Conservation (phyloP, 768 basidiomycete genomes). For the Lentinula raphanica region DNA sequence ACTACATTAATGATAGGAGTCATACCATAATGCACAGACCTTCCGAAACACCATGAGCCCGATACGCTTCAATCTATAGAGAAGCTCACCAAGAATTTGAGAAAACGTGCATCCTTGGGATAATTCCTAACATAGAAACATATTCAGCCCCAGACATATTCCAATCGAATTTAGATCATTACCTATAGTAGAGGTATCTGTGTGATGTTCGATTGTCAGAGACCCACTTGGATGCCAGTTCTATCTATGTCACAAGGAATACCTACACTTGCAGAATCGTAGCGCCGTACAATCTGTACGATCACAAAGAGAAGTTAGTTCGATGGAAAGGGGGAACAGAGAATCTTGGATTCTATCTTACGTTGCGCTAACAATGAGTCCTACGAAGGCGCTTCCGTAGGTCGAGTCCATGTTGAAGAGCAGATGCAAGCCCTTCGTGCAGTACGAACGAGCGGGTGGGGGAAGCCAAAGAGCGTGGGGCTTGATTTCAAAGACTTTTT, state of each 20-base stretch:
- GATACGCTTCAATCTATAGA: not conserved
- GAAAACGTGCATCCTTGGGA: conserved; percentile 31
- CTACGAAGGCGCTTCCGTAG: conserved; percentile 42
- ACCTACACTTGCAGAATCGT: conserved; percentile 40
- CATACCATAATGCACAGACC: conserved; percentile 34
- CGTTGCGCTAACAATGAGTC: conserved; percentile 39
- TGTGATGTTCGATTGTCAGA: not conserved
- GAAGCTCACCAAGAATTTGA: conserved; percentile 35
- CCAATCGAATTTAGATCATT: not conserved
- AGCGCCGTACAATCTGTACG: conserved; percentile 39
- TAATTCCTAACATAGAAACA: conserved; percentile 26
- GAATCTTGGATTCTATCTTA: conserved; percentile 17
- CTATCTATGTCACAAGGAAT: not conserved
- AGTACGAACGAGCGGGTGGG: not conserved
- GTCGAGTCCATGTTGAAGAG: conserved; percentile 16
- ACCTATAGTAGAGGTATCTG: conserved; percentile 42
- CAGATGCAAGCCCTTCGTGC: not conserved
- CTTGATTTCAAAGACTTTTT: not conserved
- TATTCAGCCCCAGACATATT: not conserved
- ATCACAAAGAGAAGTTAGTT: not conserved
- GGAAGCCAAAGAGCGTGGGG: not conserved
- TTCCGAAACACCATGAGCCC: conserved; percentile 9
- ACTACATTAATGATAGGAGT: not conserved
- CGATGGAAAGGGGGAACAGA: not conserved
- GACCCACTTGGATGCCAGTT: not conserved